Conservation (phyloP, 2,329 filamentous ascomycete genomes). For the Rhinocladiella similis region DNA sequence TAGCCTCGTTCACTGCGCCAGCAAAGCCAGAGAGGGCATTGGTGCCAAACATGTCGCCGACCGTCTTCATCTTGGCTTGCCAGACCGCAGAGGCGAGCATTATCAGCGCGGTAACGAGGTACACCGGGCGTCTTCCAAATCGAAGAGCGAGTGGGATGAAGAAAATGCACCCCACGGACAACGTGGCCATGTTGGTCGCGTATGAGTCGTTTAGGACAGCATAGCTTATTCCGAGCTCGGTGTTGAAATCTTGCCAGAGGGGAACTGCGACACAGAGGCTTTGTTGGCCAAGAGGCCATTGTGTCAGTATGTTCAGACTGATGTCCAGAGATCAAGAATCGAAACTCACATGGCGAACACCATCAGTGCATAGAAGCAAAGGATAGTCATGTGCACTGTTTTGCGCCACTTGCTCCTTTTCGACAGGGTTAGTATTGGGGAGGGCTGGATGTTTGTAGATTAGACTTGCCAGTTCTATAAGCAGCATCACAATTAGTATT, state of each 20-base stretch:
- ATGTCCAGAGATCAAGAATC: background rate
- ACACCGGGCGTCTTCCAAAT: slow-evolving; percentile 44
- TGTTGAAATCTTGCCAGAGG: slow-evolving; percentile 43
- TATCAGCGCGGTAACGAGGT: slow-evolving; percentile 40
- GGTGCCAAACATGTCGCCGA: slow-evolving; percentile 42
- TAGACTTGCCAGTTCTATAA: no score
- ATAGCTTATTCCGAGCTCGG: slow-evolving; percentile 42
- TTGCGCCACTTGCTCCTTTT: slow-evolving; percentile 29
- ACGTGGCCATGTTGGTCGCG: slow-evolving; percentile 42
- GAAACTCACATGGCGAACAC: slow-evolving; percentile 31
- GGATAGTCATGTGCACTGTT: slow-evolving; percentile 31
- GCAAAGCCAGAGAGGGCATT: slow-evolving; percentile 45
- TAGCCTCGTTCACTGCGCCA: slow-evolving; percentile 43
- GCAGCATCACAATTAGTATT: no score
- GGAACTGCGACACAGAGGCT: slow-evolving; percentile 39
- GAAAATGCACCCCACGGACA: slow-evolving; percentile 42
- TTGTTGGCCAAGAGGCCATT: background rate
- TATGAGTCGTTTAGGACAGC: slow-evolving; percentile 43
- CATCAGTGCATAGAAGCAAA: slow-evolving; percentile 33
- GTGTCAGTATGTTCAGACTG: background rate
- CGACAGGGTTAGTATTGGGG: background rate
- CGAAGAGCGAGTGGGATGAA: slow-evolving; percentile 46
- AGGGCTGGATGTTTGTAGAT: no score
- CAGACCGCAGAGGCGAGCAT: slow-evolving; percentile 40
- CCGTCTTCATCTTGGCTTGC: slow-evolving; percentile 43